Evolutionary conservation across 805 yeast genomes (phyloP).

Genomic region (Cyberlindnera mississippiensis): DNA sequence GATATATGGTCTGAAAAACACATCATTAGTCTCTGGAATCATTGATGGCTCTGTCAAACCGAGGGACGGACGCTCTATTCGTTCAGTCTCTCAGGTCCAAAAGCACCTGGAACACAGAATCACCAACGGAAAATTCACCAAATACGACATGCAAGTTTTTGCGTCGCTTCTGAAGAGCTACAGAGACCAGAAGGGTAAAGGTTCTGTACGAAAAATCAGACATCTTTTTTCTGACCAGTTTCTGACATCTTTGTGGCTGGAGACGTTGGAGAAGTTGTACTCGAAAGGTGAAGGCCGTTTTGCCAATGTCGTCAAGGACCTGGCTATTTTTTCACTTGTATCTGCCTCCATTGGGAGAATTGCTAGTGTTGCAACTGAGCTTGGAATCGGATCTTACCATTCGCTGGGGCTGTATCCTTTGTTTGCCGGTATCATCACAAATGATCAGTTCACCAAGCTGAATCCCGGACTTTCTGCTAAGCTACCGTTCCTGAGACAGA

Average conservation of each 20-base stretch:
- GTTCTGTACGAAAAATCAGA: no score
- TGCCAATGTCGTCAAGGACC: slow-evolving; percentile 40
- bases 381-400: slow-evolving; percentile 41
- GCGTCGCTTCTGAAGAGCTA: slow-evolving; percentile 14
- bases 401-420: slow-evolving; percentile 49
- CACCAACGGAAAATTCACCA: slow-evolving; percentile 24
- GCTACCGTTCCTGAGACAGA: slow-evolving; percentile 40
- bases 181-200: background rate
- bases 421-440: slow-evolving; percentile 48
- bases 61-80: slow-evolving; percentile 29
- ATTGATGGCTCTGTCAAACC: slow-evolving; percentile 45
- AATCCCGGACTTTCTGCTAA: slow-evolving; percentile 51
- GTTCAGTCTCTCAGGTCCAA: slow-evolving; percentile 42
- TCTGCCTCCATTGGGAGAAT: slow-evolving; percentile 12
- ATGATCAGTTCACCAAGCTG: slow-evolving; percentile 41
- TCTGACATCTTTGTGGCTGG: slow-evolving; percentile 54
- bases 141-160: slow-evolving; percentile 17
- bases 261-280: slow-evolving; percentile 52
- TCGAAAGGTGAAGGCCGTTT: slow-evolving; percentile 53
- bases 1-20: slow-evolving; percentile 45
- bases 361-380: slow-evolving; percentile 38
- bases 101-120: slow-evolving; percentile 47
- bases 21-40: slow-evolving; percentile 44
- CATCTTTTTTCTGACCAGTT: slow-evolving; percentile 52
- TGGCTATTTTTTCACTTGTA: slow-evolving; percentile 49